Conservation (phyloP, 2,329 filamentous ascomycete species). For the Ascochyta rabiei region DNA sequence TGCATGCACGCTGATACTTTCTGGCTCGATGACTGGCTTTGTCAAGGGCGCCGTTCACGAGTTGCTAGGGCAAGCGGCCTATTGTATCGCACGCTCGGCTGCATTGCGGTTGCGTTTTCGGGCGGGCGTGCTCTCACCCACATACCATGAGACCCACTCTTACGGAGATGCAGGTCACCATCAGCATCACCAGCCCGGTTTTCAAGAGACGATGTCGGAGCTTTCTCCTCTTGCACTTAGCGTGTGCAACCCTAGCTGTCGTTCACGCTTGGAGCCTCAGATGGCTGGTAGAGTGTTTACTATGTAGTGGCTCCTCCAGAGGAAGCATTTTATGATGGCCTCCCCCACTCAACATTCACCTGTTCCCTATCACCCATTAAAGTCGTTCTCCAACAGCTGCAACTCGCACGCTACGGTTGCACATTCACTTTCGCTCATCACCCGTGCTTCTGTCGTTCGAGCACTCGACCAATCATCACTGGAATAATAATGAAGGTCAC, state of each 20-base stretch:
- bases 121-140: constrained; percentile 17
- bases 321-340: constrained; percentile 34
- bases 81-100: constrained; percentile 11
- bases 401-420: constrained; percentile 50
- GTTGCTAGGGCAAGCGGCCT: constrained; percentile 25
- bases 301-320: constrained; percentile 20
- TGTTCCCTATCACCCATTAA: constrained; percentile 22
- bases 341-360: constrained; percentile 20
- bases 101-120: constrained; percentile 23
- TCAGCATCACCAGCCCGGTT: constrained; percentile 12
- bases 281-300: constrained; percentile 30
- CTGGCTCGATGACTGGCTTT: constrained; percentile 16
- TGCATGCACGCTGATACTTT: constrained; percentile 20
- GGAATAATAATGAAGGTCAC: constrained; percentile 39
- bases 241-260: constrained; percentile 39
- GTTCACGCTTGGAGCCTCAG: constrained; percentile 21
- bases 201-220: constrained; percentile 21
- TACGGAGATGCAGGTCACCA: constrained; percentile 24
- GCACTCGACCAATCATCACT: constrained; percentile 17
- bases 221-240: constrained; percentile 31
- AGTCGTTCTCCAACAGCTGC: constrained; percentile 29
- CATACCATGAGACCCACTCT: constrained; percentile 24
- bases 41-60: constrained; percentile 9
- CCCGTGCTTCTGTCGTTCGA: constrained; percentile 24
- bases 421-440: constrained; percentile 38